Base-by-base conservation (phyloP, 768 basidiomycete species). In the Leccinum arenicola region DNA sequence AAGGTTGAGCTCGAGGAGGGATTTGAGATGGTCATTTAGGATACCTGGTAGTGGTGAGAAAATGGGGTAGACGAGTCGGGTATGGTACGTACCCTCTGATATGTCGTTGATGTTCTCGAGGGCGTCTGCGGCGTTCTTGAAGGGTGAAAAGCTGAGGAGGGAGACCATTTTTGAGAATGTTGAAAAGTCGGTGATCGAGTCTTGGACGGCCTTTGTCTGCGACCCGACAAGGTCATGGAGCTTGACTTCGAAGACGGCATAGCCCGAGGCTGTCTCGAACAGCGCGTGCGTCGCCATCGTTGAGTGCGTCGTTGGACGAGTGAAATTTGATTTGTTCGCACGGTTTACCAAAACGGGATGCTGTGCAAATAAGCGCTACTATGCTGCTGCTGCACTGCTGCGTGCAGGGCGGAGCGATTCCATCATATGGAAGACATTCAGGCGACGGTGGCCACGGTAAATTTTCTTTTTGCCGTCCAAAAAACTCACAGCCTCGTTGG, bases 91-190 rank as follows among this genome's bases (percentile, higher is more conserved):
- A 94, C 96, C 94, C 81, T 98, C 95, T 10, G 95, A 97, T 15
- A 98, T 75, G 75, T 98, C 96, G 71, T 98, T 98, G 54, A 89
- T 88, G 66, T 97, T 98, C 77, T 98, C 94, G 65, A 98, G 79
- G 35, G 95, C 95, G 71, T 95, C 88, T 0, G 92, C 94, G 23
- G 95, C 93, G 60, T 80, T 94, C 74, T 92, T 93, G 82, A 96
- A 98, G 0, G 96, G 95, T 56, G 88, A 83, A 79, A 98, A 98
- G 73, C 91, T 94, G 73, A 89, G 72, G 70, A 98, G 77, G 67
- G 87, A 80, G 61, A 97, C 92, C 90, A 96, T 94, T 80, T 93
- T 95, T 59, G 84, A 80, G 74, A 98, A 98, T 75, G 91, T 95
- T 65, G 84, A 77, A 65, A 95, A 79, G 75, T 98, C 93, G 64